Base-by-base conservation (phyloP, 1,284 basidiomycete genomes). In the Ganoderma resinaceum region DNA sequence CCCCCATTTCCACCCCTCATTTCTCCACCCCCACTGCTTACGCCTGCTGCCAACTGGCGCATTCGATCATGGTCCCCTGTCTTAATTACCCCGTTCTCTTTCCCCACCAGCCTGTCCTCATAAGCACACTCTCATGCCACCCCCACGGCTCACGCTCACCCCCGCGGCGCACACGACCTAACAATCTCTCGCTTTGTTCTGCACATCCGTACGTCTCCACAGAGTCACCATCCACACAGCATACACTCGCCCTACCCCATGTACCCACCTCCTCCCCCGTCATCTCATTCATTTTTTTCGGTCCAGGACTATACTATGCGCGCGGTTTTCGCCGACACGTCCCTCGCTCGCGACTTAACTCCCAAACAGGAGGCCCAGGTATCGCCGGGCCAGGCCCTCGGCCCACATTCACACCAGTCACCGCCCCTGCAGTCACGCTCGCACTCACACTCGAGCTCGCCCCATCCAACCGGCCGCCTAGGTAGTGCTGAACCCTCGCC, bases 11-110 rank as follows among this genome's bases (percentile, higher is more conserved):
- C 66, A 67, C 67, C 64, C 70, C 62, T 61, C 71, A 59, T 68
- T 63, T 72, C 71, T 72, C 71, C 71, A 72, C 71, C 70, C 55
- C 66, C 66, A 72, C 70, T 72, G 68, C 71, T 66, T 66, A 26
- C 46, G 23, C 57, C 23, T 59, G 38, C 68, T 29, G 61, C 64
- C 63, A 66, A 53, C 49, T 35, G 23, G 55, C 66, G 46, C 33
- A 58, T 62, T 62, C 62, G 66, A 68, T 61, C 65, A 67, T 58
- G 53, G 20, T 55, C 64, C 62, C 71, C 71, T 66, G 58, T 62
- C 53, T 62, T 49, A 9, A 23, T 26, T 26, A 60, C 61, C 66
- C 26, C 53, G 53, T 61, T 67, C 37, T 46, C 60, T 59, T 61
- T 52, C 55, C 46, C 70, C 70, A 63, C 43, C 40, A 57, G 33